phyloP scores from a whole-genome alignment of 163 green algal species.

The Scenedesmus sp. region DNA sequence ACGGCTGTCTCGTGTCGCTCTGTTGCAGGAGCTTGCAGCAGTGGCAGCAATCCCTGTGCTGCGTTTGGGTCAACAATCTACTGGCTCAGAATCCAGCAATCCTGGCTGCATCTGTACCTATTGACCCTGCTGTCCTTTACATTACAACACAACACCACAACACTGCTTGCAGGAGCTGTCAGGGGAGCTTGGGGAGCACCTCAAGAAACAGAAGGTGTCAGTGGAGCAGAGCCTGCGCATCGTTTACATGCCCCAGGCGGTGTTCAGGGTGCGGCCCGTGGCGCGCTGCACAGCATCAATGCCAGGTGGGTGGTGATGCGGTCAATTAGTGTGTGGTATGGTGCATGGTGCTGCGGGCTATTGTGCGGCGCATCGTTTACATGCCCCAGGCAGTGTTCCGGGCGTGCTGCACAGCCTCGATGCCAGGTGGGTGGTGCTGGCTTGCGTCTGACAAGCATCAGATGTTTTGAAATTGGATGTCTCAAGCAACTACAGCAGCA shows the following conservation, averaged over 20 bases:
- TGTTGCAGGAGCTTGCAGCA: slow-evolving; percentile 60
- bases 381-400: neutral
- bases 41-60: slow-evolving; percentile 60
- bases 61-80: too few relatives aligned
- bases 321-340: neutral
- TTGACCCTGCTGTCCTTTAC: neutral
- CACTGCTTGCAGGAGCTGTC: slow-evolving; percentile 60
- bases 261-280: slow-evolving; percentile 95
- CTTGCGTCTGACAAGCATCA: too few relatives aligned
- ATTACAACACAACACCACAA: neutral
- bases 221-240: slow-evolving; percentile 91
- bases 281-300: slow-evolving; percentile 94
- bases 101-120: neutral
- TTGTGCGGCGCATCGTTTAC: neutral
- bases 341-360: slow-evolving; percentile 39
- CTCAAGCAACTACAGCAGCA: neutral
- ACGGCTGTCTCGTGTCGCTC: neutral
- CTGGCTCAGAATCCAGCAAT: neutral
- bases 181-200: slow-evolving; percentile 79
- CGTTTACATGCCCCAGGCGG: slow-evolving; percentile 75
- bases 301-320: slow-evolving; percentile 53
- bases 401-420: too few relatives aligned
- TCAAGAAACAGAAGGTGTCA: slow-evolving; percentile 81
- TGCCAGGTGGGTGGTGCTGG: neutral
- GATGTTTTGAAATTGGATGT: neutral